These are phyloP conservation scores for Debaryomycetaceae sp. DNA, from an alignment of 1,139 yeast species.

Conservation along the genomic window DNA sequence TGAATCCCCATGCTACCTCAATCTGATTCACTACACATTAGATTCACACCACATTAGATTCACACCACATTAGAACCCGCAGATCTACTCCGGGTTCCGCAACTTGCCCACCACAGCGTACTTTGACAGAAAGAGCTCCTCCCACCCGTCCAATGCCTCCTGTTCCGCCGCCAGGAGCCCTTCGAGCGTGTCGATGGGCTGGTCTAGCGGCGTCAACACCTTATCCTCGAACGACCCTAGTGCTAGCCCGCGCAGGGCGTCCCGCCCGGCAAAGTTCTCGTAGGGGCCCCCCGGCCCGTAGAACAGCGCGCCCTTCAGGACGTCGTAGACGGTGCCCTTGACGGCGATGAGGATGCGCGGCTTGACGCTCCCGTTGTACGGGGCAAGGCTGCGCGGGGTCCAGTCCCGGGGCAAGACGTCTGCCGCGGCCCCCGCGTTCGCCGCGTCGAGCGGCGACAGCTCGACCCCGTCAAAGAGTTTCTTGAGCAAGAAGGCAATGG, in stretches of 20 bases:
- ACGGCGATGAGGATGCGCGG: constrained; percentile 76
- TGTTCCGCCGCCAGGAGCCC: constrained; percentile 54
- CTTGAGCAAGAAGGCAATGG: constrained; percentile 10
- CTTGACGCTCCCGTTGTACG: constrained; percentile 72
- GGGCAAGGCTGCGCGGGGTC: constrained; percentile 64
- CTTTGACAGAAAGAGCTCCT: constrained; percentile 67
- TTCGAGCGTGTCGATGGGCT: constrained; percentile 61
- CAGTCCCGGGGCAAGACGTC: constrained; percentile 69
- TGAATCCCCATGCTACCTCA: neutral
- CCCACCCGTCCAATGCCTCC: constrained; percentile 77
- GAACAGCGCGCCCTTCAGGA: constrained; percentile 67
- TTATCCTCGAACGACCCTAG: constrained; percentile 72
- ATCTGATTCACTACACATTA: no score
- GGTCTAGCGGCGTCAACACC: constrained; percentile 44
- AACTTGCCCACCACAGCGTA: constrained; percentile 46
- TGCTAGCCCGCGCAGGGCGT: constrained; percentile 92
- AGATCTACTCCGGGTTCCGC: neutral
- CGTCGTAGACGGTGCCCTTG: constrained; percentile 79
- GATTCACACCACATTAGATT: no score
- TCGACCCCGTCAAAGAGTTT: constrained; percentile 11
- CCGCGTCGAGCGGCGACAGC: constrained; percentile 2
- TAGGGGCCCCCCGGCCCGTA: constrained; percentile 98
- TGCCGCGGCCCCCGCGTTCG: constrained; percentile 30
- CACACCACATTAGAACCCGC: no score
- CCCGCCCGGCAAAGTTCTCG: constrained; percentile 92